Percentiles rank a stretch among this genome's conserved stretches.
Conservation (phyloP, 1,139 yeast species). For the Debaryomyces sp. region DNA sequence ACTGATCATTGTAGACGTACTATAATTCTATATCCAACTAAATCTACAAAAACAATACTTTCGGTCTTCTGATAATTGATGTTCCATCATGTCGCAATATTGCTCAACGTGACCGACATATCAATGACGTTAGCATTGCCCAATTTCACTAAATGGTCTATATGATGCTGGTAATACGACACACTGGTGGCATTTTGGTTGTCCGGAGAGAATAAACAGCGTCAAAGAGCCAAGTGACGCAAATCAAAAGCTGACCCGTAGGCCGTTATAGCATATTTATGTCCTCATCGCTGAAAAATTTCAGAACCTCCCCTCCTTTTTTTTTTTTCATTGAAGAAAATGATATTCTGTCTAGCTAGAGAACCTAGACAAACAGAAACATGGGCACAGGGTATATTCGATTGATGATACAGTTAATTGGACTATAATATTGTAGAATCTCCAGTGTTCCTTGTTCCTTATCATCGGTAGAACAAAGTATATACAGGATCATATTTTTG, state of each 20-base stretch:
- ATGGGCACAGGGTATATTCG: too few relatives aligned
- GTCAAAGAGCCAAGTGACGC: not conserved
- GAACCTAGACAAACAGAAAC: not conserved
- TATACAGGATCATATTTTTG: not conserved
- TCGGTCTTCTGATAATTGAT: not conserved
- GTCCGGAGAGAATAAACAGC: not conserved
- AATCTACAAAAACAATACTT: not conserved
- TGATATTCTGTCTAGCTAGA: not conserved
- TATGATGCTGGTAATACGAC: not conserved
- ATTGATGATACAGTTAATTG: not conserved
- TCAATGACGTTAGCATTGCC: not conserved
- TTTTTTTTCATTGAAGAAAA: not conserved
- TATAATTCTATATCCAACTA: not conserved
- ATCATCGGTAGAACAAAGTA: not conserved
- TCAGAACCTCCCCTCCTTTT: not conserved
- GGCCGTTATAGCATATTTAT: not conserved
- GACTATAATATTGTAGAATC: not conserved
- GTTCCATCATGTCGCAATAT: constrained; percentile 5
- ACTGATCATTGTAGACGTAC: not conserved
- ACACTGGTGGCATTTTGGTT: not conserved
- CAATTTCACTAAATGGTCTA: not conserved
- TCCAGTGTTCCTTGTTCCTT: not conserved
- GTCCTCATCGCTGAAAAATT: constrained; percentile 6
- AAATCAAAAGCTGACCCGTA: not conserved
- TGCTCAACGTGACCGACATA: constrained; percentile 7